Evolutionary conservation across 768 basidiomycete genomes (phyloP).

Genomic region (Tricholoma flavovirens): DNA sequence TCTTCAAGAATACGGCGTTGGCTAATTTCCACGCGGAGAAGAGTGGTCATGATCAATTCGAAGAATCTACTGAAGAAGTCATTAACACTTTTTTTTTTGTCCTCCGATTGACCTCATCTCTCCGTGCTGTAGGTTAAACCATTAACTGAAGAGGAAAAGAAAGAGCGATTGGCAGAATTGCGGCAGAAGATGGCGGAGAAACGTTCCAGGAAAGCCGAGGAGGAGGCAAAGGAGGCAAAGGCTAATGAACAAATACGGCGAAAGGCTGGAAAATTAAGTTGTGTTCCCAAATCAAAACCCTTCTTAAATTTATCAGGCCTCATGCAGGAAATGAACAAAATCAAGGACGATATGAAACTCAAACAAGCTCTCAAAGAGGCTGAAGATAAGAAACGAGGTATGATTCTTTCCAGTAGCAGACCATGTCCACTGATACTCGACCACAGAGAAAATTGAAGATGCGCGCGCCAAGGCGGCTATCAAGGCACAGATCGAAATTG

Average conservation of each 20-base stretch:
- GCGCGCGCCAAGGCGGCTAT: slow-evolving; percentile 79
- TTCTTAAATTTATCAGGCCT: not conserved
- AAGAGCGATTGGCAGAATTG: slow-evolving; percentile 73
- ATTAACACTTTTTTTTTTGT: not conserved
- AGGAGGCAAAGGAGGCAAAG: slow-evolving; percentile 68
- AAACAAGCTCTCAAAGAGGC: slow-evolving; percentile 84
- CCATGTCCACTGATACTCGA: not conserved
- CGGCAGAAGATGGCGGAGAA: slow-evolving; percentile 77
- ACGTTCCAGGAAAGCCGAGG: slow-evolving; percentile 61
- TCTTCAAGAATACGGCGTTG: slow-evolving; percentile 79
- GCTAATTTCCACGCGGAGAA: slow-evolving; percentile 94
- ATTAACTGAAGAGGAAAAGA: slow-evolving; percentile 91
- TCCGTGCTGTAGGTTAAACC: slow-evolving; percentile 69
- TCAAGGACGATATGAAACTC: slow-evolving; percentile 70
- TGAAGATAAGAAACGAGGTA: slow-evolving; percentile 75
- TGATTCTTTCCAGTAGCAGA: slow-evolving; percentile 5
- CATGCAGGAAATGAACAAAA: slow-evolving; percentile 57
- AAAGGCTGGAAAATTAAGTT: slow-evolving; percentile 73
- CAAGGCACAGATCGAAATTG: slow-evolving; percentile 92
- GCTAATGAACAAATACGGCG: slow-evolving; percentile 76
- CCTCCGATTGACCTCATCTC: not conserved
- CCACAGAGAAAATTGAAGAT: slow-evolving; percentile 83
- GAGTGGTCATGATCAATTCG: slow-evolving; percentile 92
- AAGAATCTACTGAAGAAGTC: slow-evolving; percentile 93
- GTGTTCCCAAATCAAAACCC: not conserved